Evolutionary conservation across 202 grass and related monocot genomes (phyloP).

Genomic region (Panicum hallii): DNA sequence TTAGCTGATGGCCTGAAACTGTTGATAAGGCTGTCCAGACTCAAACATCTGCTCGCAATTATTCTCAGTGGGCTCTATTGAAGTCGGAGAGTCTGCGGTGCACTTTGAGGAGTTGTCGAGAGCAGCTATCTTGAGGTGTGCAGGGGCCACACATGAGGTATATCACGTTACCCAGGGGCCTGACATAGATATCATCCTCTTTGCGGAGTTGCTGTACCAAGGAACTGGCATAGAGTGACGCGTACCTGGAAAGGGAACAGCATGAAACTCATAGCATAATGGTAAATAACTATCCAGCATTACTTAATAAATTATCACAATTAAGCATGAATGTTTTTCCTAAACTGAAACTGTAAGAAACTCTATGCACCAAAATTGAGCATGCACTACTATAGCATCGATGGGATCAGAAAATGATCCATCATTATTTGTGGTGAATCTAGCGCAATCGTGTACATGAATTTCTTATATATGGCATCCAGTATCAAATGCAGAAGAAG

Average conservation of each 20-base stretch:
- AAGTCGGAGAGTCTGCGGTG: constrained; percentile 57
- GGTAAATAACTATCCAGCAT: neutral
- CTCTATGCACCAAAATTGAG: neutral
- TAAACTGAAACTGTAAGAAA: constrained; percentile 2
- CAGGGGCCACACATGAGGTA: constrained; percentile 97
- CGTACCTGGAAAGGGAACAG: constrained; percentile 58
- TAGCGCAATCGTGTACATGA: neutral
- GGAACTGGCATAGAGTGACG: constrained; percentile 66
- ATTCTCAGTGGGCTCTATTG: constrained; percentile 23
- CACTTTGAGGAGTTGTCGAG: constrained; percentile 69
- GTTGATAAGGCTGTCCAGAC: neutral
- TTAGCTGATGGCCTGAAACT: neutral
- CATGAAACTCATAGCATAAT: neutral
- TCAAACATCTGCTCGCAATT: neutral
- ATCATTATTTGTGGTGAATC: neutral
- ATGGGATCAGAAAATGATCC: neutral
- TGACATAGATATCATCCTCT: constrained; percentile 76
- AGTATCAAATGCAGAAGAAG: neutral
- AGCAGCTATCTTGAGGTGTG: constrained; percentile 66
- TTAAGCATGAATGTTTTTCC: neutral
- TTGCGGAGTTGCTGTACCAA: constrained; percentile 73
- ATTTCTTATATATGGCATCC: neutral
- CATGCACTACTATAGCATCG: neutral
- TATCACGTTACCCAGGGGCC: constrained; percentile 89
- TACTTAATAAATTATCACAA: neutral